phyloP scores from a whole-genome alignment of 1,284 basidiomycete genomes.

The Tilletia setariae region DNA sequence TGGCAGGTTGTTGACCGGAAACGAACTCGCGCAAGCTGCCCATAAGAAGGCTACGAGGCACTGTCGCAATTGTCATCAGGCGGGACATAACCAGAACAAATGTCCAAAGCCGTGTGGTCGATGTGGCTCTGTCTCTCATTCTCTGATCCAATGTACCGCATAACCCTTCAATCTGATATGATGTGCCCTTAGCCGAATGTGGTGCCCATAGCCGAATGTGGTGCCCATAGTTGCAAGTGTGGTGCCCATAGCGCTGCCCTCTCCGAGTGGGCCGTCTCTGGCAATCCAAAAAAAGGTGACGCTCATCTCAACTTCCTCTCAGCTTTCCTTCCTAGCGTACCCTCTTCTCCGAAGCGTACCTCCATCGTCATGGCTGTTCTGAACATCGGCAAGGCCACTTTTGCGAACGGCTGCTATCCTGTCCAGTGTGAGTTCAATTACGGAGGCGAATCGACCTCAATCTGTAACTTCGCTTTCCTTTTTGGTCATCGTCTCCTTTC shows the following conservation, averaged over 20 bases:
- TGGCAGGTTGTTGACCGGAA: neutral
- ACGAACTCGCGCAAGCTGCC: neutral
- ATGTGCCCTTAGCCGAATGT: no score
- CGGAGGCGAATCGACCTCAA: neutral
- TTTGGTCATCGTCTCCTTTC: neutral
- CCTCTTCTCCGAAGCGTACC: no score
- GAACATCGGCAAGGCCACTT: neutral
- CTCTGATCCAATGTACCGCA: slow-evolving; percentile 20
- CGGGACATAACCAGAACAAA: neutral
- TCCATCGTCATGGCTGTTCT: neutral
- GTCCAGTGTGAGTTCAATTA: slow-evolving; percentile 26
- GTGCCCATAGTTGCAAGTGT: no score
- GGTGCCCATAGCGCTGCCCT: no score
- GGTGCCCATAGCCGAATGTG: no score
- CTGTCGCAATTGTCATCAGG: neutral
- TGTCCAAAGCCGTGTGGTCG: neutral
- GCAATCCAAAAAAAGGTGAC: no score
- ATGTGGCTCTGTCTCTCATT: neutral
- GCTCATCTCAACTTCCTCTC: neutral
- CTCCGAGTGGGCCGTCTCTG: no score
- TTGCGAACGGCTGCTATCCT: slow-evolving; percentile 33
- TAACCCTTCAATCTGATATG: neutral
- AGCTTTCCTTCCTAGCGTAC: no score
- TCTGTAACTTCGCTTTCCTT: neutral
- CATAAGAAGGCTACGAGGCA: neutral